Evolutionary conservation across 148 eudicot species (phyloP).

Genomic region (Spergularia marina): DNA sequence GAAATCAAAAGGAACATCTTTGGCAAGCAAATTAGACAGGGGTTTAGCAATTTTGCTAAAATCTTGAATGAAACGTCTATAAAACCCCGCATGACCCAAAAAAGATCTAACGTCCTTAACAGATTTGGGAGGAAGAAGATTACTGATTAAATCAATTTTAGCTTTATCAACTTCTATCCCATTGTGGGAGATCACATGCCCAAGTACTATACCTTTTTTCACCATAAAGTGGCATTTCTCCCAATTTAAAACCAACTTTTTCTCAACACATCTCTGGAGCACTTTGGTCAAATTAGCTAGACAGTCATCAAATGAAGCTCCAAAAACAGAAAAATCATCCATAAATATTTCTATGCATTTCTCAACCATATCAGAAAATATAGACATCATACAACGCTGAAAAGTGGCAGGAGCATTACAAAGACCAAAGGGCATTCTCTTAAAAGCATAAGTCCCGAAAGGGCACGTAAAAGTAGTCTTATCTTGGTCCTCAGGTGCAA

Average conservation of each 20-base stretch:
- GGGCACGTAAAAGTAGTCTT: too few species aligned
- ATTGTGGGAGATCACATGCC: background rate
- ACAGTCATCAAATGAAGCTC: background rate
- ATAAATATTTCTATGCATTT: slow-evolving; percentile 10
- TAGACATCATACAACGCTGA: background rate
- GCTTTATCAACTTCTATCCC: background rate
- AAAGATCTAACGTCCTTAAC: background rate
- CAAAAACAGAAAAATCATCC: slow-evolving; percentile 16
- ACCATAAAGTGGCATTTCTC: background rate
- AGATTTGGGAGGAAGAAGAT: background rate
- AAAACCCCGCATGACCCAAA: background rate
- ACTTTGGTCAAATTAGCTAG: background rate
- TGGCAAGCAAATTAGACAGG: background rate
- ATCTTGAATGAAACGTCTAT: background rate
- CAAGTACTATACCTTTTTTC: background rate
- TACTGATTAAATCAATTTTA: background rate
- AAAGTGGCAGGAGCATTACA: slow-evolving; percentile 6
- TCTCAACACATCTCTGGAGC: slow-evolving; percentile 8
- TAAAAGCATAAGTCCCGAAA: too few species aligned
- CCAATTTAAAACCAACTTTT: slow-evolving; percentile 4
- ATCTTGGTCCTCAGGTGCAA: too few species aligned
- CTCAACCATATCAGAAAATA: slow-evolving; percentile 10
- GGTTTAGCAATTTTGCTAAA: slow-evolving; percentile 10
- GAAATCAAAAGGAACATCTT: slow-evolving; percentile 13
- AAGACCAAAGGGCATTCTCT: background rate